A percentile compares a stretch with the other conserved stretches of the same genome.
Conservation (phyloP, 2,329 filamentous ascomycete genomes). For the Aspergillus sp. region DNA sequence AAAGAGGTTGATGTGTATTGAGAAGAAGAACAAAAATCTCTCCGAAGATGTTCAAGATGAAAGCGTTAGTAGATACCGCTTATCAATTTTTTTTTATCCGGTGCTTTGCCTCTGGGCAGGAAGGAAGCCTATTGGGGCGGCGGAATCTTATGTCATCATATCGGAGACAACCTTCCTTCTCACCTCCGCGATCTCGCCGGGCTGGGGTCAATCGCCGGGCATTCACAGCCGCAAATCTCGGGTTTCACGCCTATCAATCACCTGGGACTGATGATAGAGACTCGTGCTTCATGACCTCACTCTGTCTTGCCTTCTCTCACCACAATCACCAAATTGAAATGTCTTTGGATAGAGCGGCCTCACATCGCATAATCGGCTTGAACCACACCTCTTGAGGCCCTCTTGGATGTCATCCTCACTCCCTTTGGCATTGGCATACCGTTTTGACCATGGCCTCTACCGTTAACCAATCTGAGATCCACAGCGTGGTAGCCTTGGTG, state of each 20-base stretch:
- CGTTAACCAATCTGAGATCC: slow-evolving; percentile 41
- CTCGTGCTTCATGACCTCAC: not conserved
- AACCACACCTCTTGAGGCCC: slow-evolving; percentile 22
- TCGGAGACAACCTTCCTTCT: slow-evolving; percentile 16
- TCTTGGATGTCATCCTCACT: not conserved
- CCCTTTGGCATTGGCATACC: not conserved
- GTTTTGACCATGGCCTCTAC: slow-evolving; percentile 35
- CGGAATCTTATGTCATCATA: slow-evolving; percentile 34
- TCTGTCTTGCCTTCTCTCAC: not conserved
- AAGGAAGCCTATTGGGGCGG: not conserved
- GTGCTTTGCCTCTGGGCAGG: not conserved
- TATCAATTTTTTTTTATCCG: slow-evolving; percentile 5
- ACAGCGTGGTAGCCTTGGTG: slow-evolving; percentile 44
- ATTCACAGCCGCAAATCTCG: slow-evolving; percentile 1
- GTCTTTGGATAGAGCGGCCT: slow-evolving; percentile 23
- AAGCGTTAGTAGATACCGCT: not conserved
- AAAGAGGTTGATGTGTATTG: not conserved
- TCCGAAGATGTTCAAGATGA: not conserved
- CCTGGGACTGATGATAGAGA: not conserved
- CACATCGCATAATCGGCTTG: slow-evolving; percentile 21
- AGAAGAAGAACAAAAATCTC: no score
- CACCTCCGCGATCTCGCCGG: slow-evolving; percentile 17
- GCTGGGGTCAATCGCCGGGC: slow-evolving; percentile 3
- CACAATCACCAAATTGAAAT: slow-evolving; percentile 23
- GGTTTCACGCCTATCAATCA: not conserved